Base-by-base conservation (phyloP, 768 basidiomycete genomes). In the Termitomyces titanicus region DNA sequence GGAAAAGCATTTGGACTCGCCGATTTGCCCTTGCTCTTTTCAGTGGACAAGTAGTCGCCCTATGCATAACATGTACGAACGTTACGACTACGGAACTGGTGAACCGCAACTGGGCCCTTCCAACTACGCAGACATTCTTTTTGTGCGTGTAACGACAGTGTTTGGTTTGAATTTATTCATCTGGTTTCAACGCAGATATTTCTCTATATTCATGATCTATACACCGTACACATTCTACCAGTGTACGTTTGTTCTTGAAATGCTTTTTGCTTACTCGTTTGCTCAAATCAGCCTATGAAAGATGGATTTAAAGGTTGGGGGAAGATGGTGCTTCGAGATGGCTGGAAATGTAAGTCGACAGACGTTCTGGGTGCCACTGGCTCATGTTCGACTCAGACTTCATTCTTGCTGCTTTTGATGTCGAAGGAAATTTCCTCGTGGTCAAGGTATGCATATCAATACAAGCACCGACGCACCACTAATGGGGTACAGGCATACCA, bases 161-260 rank as follows among this genome's bases (percentile, higher is more conserved):
- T 20, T 35, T 37, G 8, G 25, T 3, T 2, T 20, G 38, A 47
- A 13, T 18, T 3, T 20, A 35, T 35, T 38, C 12, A 48, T 47
- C 17, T 3, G 5, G 15, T 3, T 18, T 49, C 45, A 37, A 42
- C 48, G 20, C 59, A 93, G 92, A 61, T 94, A 94, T 71, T 86
- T 92, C 64, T 79, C 89, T 5, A 65, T 94, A 22, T 89, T 88
- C 67, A 44, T 78, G 25, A 70, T 84, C 52, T 94, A 93, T 66
- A 92, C 92, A 22, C 92, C 92, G 0, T 94, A 92, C 74, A 94
- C 92, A 35, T 89, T 94, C 33, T 93, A 92, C 67, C 77, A 84
- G 73, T 94, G 90, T 92, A 61, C 52, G 88, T 66, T 3, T 10
- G 22, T 13, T 53, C 25, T 38, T 33, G 24, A 43, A 15, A 51